Conservation (phyloP, 1,284 basidiomycete species). For the Ceratobasidium sp. region DNA sequence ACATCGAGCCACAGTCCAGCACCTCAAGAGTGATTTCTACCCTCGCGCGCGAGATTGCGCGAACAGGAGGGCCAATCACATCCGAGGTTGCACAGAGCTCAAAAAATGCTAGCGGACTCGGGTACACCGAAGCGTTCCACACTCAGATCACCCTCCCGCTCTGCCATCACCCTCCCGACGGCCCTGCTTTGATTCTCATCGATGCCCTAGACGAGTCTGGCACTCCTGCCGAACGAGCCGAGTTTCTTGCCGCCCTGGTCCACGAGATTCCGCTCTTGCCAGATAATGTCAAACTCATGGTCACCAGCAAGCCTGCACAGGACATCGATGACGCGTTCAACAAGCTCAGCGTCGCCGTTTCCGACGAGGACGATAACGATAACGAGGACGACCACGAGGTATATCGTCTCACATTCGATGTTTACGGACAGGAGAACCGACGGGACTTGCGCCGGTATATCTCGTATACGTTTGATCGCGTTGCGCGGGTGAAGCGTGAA, state of each 20-base stretch:
- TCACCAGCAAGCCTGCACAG: conserved; percentile 26
- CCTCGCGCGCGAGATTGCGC: neutral
- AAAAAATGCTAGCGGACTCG: neutral
- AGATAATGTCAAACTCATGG: conserved; percentile 2
- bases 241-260: neutral
- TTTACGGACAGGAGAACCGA: conserved; percentile 21
- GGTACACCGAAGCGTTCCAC: conserved; percentile 7
- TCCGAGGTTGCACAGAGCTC: neutral
- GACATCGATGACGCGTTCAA: conserved; percentile 19
- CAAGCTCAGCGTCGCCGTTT: neutral
- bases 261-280: conserved; percentile 21
- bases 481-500: neutral
- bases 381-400: conserved; percentile 1
- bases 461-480: neutral
- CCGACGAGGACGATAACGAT: neutral
- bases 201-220: conserved; percentile 25
- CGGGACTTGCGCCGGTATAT: conserved; percentile 1
- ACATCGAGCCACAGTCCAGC: conserved; percentile 8
- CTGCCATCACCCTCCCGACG: neutral
- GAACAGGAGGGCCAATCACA: neutral
- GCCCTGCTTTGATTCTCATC: conserved; percentile 3
- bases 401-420: conserved; percentile 28
- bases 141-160: conserved; percentile 4
- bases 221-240: neutral
- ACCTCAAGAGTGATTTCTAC: neutral